Base-by-base conservation (phyloP, 148 eudicot genomes). In the Gaultheria prostrata region DNA sequence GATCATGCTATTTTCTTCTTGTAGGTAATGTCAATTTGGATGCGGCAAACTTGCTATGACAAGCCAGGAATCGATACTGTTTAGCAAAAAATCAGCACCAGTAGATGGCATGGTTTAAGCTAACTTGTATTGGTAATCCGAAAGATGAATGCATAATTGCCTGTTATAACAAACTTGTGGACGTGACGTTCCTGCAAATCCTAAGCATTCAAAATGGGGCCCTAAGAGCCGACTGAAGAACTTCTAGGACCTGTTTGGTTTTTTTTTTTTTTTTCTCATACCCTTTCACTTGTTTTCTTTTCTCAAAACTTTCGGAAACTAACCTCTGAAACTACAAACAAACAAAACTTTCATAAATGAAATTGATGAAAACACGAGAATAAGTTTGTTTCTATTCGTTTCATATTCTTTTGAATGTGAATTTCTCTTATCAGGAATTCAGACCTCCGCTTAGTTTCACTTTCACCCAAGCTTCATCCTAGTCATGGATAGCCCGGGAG, bases 181-280 rank as follows among this genome's bases (percentile, higher is more conserved):
- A 72, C 33, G 74, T 14, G 51, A 54, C 71, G 24, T 82, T 82
- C 65, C 73, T 35, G 20, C 20, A 76, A 30, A 76, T 51, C 51
- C 10, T 83, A 11, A 24, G 33, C 17, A 14, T 53, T 39, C 39
- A n/a, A 9, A 1, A 13, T 18, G 26, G 39, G 15, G 56, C 84
- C 32, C 21, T 11, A 12, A 56, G 73, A 59, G 32, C 21, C 45
- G 49, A 76, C 46, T 26, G 39, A 59, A 14, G 70, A 59, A 75
- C 80, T 83, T 83, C 74, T 3, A 54, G 57, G n/a, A 54, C 84
- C 70, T 74, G 76, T 53, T 74, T 82, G 71, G 71, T 54, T n/a
- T n/a, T n/a, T n/a, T n/a, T n/a, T 12, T 43, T 56, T 54, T 39
- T 51, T 82, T 74, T 39, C 24, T 6, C 30, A 6, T 51, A 17